Evolutionary conservation across 352 stramenopile species (phyloP), one percentile per base, ranked within the genome.

Genomic region (Nothophytophthora sp.): DNA sequence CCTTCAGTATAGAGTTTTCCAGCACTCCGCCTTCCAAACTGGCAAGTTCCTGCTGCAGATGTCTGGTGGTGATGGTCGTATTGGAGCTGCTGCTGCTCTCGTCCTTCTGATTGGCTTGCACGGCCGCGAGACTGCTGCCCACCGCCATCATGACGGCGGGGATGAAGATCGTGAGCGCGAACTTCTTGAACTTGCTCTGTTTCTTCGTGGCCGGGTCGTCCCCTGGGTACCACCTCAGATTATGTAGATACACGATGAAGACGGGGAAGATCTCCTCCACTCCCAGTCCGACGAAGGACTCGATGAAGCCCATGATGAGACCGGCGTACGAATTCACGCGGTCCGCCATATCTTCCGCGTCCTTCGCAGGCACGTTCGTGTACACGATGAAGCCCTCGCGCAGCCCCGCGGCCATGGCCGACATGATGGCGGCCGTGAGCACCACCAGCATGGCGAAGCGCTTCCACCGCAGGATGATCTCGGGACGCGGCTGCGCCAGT

Each of bases 171-270:
- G 69, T 75, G 24, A 86, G 69, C 18, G 61, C 58, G n/a, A 71
- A 67, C 49, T 81, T 80, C 59, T 86, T 86, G 52, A 71, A 59
- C 53, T 82, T 82, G 57, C 63, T 68, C 32, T 71, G 64, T 42
- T 62, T 63, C 48, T 76, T 76, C 12, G 60, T 68, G 2, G 57
- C 69, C 18, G 72, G 72, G 35, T 79, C 70, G 34, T 86, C 72
- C 11, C 59, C 49, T 7, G 61, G 63, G 22, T 71, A 83, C 75
- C 75, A 86, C 43, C 74, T 61, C 30, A 81, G 39, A 41, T 86
- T 86, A 51, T 86, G 75, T 35, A 83, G 51, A 38, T 86, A 86
- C 19, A 86, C 75, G 33, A 80, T 68, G 39, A 81, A 86, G 9
- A 82, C 71, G 3, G 75, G 69, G 42, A 86, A 78, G 18, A 86